phyloP scores from a whole-genome alignment of 306 rosid species.

The Quercus ilex region DNA sequence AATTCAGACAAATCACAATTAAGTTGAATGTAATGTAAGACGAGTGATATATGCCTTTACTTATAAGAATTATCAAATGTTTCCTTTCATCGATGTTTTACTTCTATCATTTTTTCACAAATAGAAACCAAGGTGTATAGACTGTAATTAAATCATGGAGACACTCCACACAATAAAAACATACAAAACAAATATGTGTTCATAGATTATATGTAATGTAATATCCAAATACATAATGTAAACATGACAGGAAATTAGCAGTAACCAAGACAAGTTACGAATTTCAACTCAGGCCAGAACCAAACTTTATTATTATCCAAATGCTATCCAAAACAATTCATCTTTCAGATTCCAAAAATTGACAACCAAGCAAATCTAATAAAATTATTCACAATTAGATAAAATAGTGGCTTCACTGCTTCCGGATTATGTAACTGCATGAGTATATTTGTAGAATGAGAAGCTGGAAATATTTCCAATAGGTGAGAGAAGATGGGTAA shows the following conservation, averaged over 20 bases:
- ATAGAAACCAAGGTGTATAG: background rate
- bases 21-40: too few species aligned
- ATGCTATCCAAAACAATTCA: background rate
- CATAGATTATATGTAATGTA: background rate
- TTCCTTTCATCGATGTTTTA: background rate
- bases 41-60: too few species aligned
- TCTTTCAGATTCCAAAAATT: background rate
- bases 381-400: background rate
- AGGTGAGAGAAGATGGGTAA: background rate
- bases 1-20: background rate
- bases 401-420: background rate
- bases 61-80: too few species aligned
- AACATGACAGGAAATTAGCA: background rate
- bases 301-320: background rate
- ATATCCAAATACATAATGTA: background rate
- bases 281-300: background rate
- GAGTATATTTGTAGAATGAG: background rate
- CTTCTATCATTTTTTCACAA: background rate
- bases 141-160: background rate
- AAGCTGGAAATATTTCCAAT: background rate
- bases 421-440: background rate
- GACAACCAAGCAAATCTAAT: background rate
- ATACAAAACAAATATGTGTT: background rate
- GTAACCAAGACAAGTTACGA: background rate
- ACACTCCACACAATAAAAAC: background rate